Conservation (phyloP, 768 basidiomycete genomes). For the Gymnopilus junonius region DNA sequence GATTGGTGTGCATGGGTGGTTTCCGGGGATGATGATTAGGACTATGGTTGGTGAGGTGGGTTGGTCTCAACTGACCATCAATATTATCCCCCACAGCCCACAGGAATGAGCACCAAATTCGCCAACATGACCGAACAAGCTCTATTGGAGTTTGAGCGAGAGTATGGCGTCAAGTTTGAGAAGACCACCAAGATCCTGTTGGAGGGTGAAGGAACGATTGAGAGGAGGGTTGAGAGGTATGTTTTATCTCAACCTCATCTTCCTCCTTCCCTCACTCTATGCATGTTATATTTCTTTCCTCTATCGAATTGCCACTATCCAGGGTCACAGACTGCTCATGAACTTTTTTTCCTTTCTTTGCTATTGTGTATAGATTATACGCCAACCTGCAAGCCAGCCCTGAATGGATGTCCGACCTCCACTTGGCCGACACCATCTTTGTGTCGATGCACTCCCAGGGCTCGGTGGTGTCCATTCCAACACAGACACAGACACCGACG, state of each 20-base stretch:
- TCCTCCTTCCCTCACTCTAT: neutral
- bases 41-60: constrained; percentile 74
- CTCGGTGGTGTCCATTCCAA: constrained; percentile 87
- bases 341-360: neutral
- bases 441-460: constrained; percentile 96
- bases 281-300: no score
- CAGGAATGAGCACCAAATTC: constrained; percentile 85
- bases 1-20: constrained; percentile 92
- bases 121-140: constrained; percentile 81
- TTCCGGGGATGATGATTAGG: constrained; percentile 76
- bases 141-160: constrained; percentile 65
- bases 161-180: constrained; percentile 63
- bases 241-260: constrained; percentile 18
- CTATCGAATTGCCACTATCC: no score
- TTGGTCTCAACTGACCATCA: no score
- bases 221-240: constrained; percentile 79
- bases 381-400: constrained; percentile 58
- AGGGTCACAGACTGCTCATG: no score
- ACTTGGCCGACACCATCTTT: constrained; percentile 86
- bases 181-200: constrained; percentile 85
- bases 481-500: constrained; percentile 75
- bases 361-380: constrained; percentile 58
- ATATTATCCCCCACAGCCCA: no score
- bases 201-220: constrained; percentile 94
- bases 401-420: constrained; percentile 79